These are phyloP conservation scores for Penicillium flavigenum DNA, from an alignment of 495 filamentous ascomycete species.

Conservation along the genomic window DNA sequence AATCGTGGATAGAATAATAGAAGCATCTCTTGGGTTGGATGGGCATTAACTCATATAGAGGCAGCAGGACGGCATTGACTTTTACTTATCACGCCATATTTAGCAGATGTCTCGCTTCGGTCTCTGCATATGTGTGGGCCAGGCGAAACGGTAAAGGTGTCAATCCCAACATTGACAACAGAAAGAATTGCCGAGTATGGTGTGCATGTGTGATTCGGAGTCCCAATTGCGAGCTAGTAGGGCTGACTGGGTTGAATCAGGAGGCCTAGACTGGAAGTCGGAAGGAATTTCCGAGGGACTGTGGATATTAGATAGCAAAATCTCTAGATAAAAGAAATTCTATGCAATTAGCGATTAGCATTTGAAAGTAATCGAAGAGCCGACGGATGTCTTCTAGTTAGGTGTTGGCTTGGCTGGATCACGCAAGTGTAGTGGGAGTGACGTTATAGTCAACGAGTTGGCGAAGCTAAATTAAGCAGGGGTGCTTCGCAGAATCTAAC, in stretches of 20 bases:
- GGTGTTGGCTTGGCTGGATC: slow-evolving; percentile 17
- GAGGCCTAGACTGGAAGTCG: not conserved
- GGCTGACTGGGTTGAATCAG: not conserved
- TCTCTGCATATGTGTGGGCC: not conserved
- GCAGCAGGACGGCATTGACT: not conserved
- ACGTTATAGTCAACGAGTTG: slow-evolving; percentile 23
- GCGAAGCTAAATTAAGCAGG: not conserved
- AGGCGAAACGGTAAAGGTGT: not conserved
- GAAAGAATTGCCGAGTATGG: not conserved
- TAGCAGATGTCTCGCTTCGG: not conserved
- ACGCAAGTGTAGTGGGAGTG: slow-evolving; percentile 28
- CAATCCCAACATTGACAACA: not conserved
- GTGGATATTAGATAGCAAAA: not conserved
- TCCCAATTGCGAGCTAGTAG: slow-evolving; percentile 4
- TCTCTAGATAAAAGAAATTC: not conserved
- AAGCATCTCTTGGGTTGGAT: not conserved
- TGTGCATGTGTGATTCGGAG: not conserved
- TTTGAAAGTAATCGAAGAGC: not conserved
- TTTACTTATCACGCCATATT: slow-evolving; percentile 27
- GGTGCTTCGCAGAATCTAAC: not conserved
- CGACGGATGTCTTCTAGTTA: not conserved
- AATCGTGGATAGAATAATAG: not conserved
- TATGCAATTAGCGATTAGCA: not conserved
- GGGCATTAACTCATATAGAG: slow-evolving; percentile 11
- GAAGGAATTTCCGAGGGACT: too few relatives aligned